These are phyloP conservation scores for Oryza officinalis DNA, from an alignment of 176 grass and related monocot genomes.

Conservation along the genomic window DNA sequence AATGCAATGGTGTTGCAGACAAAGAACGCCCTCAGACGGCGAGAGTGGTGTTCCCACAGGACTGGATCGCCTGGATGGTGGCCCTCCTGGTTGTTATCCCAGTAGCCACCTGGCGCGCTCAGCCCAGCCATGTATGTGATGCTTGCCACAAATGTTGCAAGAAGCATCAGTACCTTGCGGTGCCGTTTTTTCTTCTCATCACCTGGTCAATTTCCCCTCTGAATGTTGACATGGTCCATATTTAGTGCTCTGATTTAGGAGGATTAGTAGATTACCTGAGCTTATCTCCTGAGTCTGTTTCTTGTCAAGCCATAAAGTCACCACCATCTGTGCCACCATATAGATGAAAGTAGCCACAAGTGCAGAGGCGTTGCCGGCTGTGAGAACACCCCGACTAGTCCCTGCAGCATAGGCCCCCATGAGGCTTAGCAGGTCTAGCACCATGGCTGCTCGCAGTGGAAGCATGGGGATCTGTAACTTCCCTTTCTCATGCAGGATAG, in stretches of 20 bases:
- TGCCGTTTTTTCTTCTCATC: neutral
- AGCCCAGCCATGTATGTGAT: conserved; percentile 27
- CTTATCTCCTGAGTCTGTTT: neutral
- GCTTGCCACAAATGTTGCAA: conserved; percentile 29
- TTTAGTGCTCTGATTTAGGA: neutral
- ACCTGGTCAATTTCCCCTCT: neutral
- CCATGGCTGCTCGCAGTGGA: neutral
- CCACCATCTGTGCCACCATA: neutral
- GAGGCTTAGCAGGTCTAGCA: neutral
- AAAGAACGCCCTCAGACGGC: neutral
- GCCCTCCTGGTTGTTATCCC: neutral
- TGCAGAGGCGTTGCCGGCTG: neutral
- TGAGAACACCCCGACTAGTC: neutral
- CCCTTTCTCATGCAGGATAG: neutral
- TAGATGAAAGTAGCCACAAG: neutral
- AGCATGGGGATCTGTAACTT: neutral
- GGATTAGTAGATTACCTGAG: neutral
- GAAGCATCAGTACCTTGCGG: conserved; percentile 21
- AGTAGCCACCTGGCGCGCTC: conserved; percentile 24
- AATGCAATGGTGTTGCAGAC: neutral
- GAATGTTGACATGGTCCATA: neutral
- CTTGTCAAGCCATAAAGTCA: neutral
- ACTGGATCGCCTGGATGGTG: neutral
- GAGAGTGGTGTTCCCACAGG: neutral
- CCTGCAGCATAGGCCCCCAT: neutral